These are phyloP conservation scores for Stromatinia cepivora DNA, from an alignment of 2,329 filamentous ascomycete genomes.

Conservation along the genomic window DNA sequence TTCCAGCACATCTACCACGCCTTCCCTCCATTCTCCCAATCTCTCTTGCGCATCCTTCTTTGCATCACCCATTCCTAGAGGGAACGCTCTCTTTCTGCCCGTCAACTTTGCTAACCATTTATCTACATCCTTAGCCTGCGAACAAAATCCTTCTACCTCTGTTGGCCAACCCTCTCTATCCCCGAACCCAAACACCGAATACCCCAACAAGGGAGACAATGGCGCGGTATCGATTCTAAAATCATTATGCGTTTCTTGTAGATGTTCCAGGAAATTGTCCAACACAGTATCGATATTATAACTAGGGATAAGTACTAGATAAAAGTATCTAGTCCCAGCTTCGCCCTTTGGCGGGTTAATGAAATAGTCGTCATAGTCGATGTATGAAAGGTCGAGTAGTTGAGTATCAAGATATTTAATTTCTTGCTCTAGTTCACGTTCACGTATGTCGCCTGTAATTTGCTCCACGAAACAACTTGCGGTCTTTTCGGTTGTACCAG, in stretches of 20 bases:
- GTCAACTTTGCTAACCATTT: constrained; percentile 98
- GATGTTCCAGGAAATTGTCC: constrained; percentile 80
- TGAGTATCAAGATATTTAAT: constrained; percentile 57
- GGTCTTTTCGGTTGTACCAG: constrained; percentile 75
- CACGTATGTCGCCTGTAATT: constrained; percentile 45
- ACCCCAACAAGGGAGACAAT: constrained; percentile 73
- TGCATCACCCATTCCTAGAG: constrained; percentile 83
- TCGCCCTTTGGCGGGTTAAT: constrained; percentile 68
- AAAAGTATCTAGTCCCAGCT: constrained; percentile 63
- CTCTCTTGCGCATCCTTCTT: constrained; percentile 69
- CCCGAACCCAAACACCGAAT: constrained; percentile 91
- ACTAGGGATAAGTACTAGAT: constrained; percentile 80
- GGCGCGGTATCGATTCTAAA: constrained; percentile 93
- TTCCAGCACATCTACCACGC: constrained; percentile 69
- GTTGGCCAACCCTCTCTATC: constrained; percentile 91
- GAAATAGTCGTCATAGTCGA: constrained; percentile 94
- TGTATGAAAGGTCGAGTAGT: constrained; percentile 75
- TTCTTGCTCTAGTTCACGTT: constrained; percentile 27
- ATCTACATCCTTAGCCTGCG: constrained; percentile 86
- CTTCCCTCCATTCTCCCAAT: constrained; percentile 74
- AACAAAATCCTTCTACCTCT: constrained; percentile 88
- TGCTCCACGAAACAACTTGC: constrained; percentile 62
- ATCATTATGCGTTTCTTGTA: constrained; percentile 92
- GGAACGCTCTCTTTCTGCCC: constrained; percentile 80
- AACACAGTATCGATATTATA: constrained; percentile 96